Base-by-base conservation (phyloP, 192 early-diverging fungal species). In the Paraglomus brasilianum region DNA sequence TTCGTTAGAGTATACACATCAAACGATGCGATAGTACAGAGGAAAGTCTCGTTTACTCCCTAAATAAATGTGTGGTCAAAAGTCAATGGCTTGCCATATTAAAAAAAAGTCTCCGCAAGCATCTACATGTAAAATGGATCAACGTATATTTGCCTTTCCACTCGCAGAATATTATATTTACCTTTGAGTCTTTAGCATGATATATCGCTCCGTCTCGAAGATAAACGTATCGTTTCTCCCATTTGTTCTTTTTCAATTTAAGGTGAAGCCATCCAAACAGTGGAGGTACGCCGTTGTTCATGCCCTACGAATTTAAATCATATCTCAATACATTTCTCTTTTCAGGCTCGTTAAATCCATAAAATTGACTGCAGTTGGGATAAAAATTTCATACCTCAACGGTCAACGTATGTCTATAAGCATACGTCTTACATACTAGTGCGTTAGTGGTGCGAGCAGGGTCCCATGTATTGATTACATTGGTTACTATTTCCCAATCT, bases 401-500 rank as follows among this genome's bases (percentile, higher is more conserved):
- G 11, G 86, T 76, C 10, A 94, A 64, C 21, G 88, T 85, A 48
- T 75, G 69, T 42, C 83, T 77, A 51, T 85, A 88, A 7, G 78
- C 78, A 71, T 90, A 91, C 69, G 83, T 85, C 81, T 91, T 95
- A 78, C 89, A 81, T 66, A 88, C 82, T 69, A 87, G 85, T 48
- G 88, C 88, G 82, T 92, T 94, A 70, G 81, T 80, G 71, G 86
- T 84, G 30, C 30, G 30, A 71, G 81, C 83, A 56, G 74, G 75
- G 72, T 95, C 93, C 96, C 96, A 98, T 21, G 87, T 82, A 59
- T 84, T 85, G 38, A 96, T 84, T 5, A 95, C 78, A 57, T 89
- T 86, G 57, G 91, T 85, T 9, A 98, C 82, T 14, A 89, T 83
- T 73, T 96, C 96, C 90, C 93, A 98, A 71, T 94, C 91, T 30